Evolutionary conservation across 2,329 filamentous ascomycete genomes (phyloP).

Genomic region (Colletotrichum lupini): DNA sequence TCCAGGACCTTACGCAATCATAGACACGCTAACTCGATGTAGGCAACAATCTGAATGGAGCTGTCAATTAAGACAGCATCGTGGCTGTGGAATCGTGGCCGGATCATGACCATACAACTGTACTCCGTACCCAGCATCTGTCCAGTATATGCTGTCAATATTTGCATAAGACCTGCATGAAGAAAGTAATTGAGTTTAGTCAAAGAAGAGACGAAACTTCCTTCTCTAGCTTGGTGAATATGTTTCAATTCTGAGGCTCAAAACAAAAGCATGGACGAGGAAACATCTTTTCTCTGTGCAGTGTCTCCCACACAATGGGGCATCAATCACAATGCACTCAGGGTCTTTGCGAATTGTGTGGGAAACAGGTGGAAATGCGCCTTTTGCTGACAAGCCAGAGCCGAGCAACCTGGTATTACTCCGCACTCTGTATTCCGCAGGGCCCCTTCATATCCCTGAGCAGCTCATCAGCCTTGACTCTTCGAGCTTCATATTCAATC

Average conservation of each 20-base stretch:
- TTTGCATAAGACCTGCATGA: not conserved
- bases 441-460: not conserved
- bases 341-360: not conserved
- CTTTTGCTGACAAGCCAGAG: not conserved
- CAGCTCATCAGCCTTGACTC: not conserved
- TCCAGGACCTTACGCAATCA: not conserved
- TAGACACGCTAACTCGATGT: not conserved
- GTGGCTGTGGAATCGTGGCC: not conserved
- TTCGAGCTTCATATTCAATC: not conserved
- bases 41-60: constrained; percentile 3
- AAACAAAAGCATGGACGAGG: not conserved
- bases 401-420: not conserved
- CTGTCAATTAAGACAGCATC: not conserved
- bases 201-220: not conserved
- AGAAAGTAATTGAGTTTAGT: not conserved
- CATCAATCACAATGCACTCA: not conserved
- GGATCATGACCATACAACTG: not conserved
- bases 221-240: not conserved
- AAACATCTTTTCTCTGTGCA: not conserved
- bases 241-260: not conserved
- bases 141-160: not conserved
- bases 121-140: not conserved
- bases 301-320: not conserved
- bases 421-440: not conserved
- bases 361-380: not conserved